Evolutionary conservation across 768 basidiomycete species (phyloP).

Genomic region (Termitomyces sp.): DNA sequence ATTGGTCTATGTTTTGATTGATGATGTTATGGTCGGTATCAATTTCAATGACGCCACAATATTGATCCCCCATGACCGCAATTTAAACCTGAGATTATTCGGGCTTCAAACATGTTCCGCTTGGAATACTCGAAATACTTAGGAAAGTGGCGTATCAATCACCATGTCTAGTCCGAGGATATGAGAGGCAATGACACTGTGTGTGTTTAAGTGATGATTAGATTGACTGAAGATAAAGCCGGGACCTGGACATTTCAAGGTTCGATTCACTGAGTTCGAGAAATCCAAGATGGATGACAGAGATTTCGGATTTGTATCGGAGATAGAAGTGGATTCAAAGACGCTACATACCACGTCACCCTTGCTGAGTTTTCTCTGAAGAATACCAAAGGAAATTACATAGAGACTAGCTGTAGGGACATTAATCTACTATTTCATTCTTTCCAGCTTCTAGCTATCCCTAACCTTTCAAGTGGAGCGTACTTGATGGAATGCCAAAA

Average conservation of each 20-base stretch:
- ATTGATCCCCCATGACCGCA: neutral
- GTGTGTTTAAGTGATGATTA: neutral
- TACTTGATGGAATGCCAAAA: neutral
- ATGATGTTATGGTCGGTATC: neutral
- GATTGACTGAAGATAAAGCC: neutral
- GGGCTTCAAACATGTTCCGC: neutral
- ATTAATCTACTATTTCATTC: neutral
- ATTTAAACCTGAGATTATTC: neutral
- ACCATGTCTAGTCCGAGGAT: neutral
- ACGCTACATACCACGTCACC: too few species aligned
- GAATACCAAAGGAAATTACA: too few species aligned
- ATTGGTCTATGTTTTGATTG: neutral
- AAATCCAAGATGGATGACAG: neutral
- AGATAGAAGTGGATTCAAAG: neutral
- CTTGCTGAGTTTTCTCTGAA: neutral
- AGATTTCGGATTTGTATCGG: neutral
- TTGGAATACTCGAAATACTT: neutral
- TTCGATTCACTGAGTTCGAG: neutral
- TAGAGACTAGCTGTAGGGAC: neutral
- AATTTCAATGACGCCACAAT: neutral
- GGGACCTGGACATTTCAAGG: neutral
- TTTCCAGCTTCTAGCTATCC: neutral
- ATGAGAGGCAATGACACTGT: neutral
- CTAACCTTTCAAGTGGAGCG: neutral
- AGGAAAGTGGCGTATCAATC: neutral